Conservation (phyloP, 1,139 yeast genomes). For the Scheffersomyces cryptocercus region DNA sequence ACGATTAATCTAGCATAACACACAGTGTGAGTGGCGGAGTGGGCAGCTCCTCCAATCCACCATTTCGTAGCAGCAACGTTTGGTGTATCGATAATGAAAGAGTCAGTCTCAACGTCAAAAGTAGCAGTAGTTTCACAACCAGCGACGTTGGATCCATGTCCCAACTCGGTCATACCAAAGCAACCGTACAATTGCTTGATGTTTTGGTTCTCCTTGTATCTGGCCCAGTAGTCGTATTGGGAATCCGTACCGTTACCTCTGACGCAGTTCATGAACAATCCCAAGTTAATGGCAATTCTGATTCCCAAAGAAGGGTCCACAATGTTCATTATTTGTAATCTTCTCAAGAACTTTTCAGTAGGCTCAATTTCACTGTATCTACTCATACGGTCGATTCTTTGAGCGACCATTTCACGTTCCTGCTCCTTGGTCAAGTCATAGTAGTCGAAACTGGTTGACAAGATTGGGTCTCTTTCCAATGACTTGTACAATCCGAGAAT, state of each 20-base stretch:
- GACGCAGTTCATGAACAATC: constrained; percentile 67
- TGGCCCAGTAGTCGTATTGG: constrained; percentile 72
- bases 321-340: constrained; percentile 50
- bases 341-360: constrained; percentile 39
- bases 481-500: constrained; percentile 47
- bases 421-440: constrained; percentile 54
- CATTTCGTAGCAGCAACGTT: constrained; percentile 91
- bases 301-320: constrained; percentile 61
- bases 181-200: constrained; percentile 80
- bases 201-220: constrained; percentile 65
- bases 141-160: constrained; percentile 93
- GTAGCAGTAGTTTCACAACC: constrained; percentile 91
- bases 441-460: constrained; percentile 46
- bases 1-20: constrained; percentile 82
- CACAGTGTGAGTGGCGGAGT: constrained; percentile 82
- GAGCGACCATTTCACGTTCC: constrained; percentile 54
- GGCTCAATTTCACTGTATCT: constrained; percentile 51
- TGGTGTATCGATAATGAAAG: constrained; percentile 80
- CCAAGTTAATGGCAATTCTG: constrained; percentile 62
- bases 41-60: constrained; percentile 99
- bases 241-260: constrained; percentile 70
- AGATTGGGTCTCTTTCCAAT: constrained; percentile 58
- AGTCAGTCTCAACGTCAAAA: constrained; percentile 63
- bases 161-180: constrained; percentile 92
- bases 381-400: constrained; percentile 38